phyloP scores from a whole-genome alignment of 2,329 filamentous ascomycete genomes.

The Teratosphaeria pseudoeucalypti region DNA sequence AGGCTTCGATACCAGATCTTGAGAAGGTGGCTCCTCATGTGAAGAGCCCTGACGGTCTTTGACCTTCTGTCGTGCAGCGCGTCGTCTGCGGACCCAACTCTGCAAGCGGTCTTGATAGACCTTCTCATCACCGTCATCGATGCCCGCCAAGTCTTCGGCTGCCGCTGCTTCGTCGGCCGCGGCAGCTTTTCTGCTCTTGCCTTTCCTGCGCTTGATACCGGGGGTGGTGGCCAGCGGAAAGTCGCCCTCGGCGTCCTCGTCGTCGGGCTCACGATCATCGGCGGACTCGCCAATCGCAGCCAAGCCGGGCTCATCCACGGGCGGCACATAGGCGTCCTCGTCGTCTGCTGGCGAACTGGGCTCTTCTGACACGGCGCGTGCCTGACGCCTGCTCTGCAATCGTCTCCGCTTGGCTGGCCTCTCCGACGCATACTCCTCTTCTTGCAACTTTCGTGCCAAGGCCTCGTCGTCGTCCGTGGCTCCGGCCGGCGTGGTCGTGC shows the following conservation, averaged over 20 bases:
- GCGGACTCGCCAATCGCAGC: conserved; percentile 31
- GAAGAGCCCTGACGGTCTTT: conserved; percentile 8
- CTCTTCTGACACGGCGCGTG: conserved; percentile 12
- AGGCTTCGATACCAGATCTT: conserved; percentile 18
- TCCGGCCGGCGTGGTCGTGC: conserved; percentile 10
- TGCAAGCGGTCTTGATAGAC: conserved; percentile 67
- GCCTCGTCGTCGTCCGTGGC: conserved; percentile 20
- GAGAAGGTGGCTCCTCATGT: neutral
- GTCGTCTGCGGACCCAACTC: conserved; percentile 60
- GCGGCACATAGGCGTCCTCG: conserved; percentile 33
- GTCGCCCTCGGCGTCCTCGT: conserved; percentile 30
- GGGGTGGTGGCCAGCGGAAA: conserved; percentile 26
- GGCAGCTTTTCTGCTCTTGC: conserved; percentile 16
- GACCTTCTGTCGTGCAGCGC: conserved; percentile 43
- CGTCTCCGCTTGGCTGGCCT: conserved; percentile 34
- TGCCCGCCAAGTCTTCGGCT: conserved; percentile 46
- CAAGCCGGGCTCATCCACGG: conserved; percentile 29
- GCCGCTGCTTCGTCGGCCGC: conserved; percentile 17
- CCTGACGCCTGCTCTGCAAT: conserved; percentile 19
- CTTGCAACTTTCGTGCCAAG: conserved; percentile 21
- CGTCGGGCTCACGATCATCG: conserved; percentile 24
- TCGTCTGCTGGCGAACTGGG: conserved; percentile 24
- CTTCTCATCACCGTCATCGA: conserved; percentile 83
- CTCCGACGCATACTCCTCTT: conserved; percentile 27
- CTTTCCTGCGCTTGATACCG: conserved; percentile 27